Conservation (phyloP, 2,329 filamentous ascomycete genomes). For the Orbilia ellipsospora region DNA sequence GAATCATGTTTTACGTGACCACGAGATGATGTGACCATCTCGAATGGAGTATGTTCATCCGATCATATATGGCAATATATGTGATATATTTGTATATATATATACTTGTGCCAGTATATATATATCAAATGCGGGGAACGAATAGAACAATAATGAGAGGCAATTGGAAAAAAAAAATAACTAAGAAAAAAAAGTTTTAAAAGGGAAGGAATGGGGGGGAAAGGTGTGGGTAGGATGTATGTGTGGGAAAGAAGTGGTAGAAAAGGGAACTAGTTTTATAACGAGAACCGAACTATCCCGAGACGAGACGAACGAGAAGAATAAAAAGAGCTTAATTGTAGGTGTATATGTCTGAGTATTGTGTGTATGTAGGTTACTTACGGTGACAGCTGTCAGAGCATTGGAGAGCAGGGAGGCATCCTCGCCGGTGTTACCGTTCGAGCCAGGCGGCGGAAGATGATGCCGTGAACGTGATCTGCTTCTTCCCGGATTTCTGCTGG, state of each 20-base stretch:
- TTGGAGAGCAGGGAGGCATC: conserved; percentile 46
- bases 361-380: conserved; percentile 13
- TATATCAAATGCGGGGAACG: conserved; percentile 25
- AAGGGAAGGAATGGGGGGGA: conserved; percentile 56
- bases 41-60: conserved; percentile 15
- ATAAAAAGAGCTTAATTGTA: too few species aligned
- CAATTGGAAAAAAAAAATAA: conserved; percentile 34
- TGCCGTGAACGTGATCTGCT: conserved; percentile 31
- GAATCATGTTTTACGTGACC: conserved; percentile 13
- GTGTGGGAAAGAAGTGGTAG: conserved; percentile 5
- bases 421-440: conserved; percentile 10
- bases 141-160: conserved; percentile 54
- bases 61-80: conserved; percentile 1
- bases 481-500: conserved; percentile 44
- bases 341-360: too few species aligned
- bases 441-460: neutral
- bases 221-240: conserved; percentile 40
- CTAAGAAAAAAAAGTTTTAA: conserved; percentile 45
- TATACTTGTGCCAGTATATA: neutral
- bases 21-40: conserved; percentile 39
- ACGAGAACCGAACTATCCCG: conserved; percentile 10
- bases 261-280: conserved; percentile 8
- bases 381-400: conserved; percentile 52
- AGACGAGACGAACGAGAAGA: neutral
- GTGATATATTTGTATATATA: too few species aligned